Evolutionary conservation across 345 rosid genomes (phyloP).

Genomic region (Trapa incisa): DNA sequence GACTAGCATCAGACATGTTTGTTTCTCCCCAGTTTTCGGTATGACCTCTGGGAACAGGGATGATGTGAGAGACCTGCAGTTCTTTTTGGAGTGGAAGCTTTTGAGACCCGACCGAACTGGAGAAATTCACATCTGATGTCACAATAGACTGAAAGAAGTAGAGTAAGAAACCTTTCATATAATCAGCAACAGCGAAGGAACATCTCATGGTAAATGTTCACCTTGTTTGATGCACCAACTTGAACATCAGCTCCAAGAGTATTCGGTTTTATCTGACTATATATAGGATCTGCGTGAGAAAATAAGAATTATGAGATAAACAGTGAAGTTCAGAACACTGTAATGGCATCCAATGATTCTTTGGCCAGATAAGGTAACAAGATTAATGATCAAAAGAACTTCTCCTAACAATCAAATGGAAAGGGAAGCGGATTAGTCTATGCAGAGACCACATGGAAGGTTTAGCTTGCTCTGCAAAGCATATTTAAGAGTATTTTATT

Average conservation of each 20-base stretch:
- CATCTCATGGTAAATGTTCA: conserved; percentile 9
- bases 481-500: neutral
- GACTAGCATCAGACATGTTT: conserved; percentile 71
- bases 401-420: neutral
- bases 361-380: neutral
- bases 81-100: conserved; percentile 22
- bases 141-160: conserved; percentile 21
- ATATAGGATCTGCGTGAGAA: conserved; percentile 30
- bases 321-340: neutral
- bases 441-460: neutral
- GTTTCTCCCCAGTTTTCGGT: conserved; percentile 53
- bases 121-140: conserved; percentile 24
- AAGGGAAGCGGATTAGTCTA: neutral
- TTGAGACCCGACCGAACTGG: conserved; percentile 23
- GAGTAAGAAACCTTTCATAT: conserved; percentile 4
- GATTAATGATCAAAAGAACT: neutral
- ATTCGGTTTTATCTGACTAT: conserved; percentile 42
- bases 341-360: neutral
- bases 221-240: conserved; percentile 40
- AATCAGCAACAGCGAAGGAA: conserved; percentile 3
- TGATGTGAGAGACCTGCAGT: conserved; percentile 20
- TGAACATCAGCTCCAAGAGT: conserved; percentile 31
- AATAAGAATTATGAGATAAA: neutral
- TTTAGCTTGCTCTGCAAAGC: neutral
- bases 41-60: conserved; percentile 32